Evolutionary conservation across 2,329 filamentous ascomycete genomes (phyloP), one percentile per base, ranked within the genome.

Genomic region (Alternaria tenuissima): DNA sequence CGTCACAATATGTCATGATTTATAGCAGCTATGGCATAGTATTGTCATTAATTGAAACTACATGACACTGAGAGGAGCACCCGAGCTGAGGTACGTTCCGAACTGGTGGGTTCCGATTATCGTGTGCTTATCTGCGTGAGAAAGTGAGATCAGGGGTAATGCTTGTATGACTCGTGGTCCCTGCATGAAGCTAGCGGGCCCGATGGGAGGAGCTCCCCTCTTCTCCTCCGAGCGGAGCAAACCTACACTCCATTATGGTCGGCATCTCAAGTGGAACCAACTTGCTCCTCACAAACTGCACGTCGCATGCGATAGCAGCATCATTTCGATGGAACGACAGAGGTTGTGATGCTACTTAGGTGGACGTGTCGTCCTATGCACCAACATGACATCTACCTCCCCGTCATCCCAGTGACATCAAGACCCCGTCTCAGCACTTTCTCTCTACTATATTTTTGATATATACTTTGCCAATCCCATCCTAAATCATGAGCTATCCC

Each of bases 401-500:
- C 34, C 34, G 14, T 36, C 34, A 36, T 36, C 34, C 12, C 34
- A 36, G 12, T 6, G 14, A 36, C 14, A 12, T 36, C 34, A 36
- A 36, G 12, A 16, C 11, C 14, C 34, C 14, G 4, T 36, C 34
- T 36, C 14, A 14, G 14, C 34, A 14, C 4, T 14, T 7, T 14
- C 34, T 7, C 34, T 36, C 34, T 14, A 6, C 34, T 36, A n/a
- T n/a, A 36, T 16, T 14, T 0, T 36, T 36, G 34, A 36, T 12
- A 12, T n/a, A 6, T 14, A 36, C 14, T 16, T n/a, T 36, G 34
- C 34, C 34, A 12, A 36, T 1, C 14, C 14, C 5, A 16, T 7
- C 12, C 14, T 7, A 36, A 1, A 36, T 36, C 34, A 36, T 36
- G 34, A 14, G 12, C 24, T 66, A 61, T 36, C 55, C 61, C 28